Evolutionary conservation across 768 basidiomycete genomes (phyloP).

Genomic region (Calocybe cyanea): DNA sequence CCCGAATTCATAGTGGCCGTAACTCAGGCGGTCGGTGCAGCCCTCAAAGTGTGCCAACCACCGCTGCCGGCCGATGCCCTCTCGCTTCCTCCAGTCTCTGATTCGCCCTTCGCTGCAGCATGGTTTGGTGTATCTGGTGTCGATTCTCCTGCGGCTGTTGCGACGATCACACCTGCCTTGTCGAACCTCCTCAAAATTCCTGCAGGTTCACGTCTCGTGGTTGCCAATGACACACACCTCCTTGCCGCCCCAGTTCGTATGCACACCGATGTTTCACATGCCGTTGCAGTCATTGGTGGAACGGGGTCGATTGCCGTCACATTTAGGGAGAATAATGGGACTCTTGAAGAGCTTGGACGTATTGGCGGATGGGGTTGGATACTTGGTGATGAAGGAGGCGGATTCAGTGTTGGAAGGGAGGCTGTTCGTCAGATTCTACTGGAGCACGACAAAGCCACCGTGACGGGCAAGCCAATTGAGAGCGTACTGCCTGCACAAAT

Average conservation of each 20-base stretch:
- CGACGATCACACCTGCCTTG: slow-evolving; percentile 49
- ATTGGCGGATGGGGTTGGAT: slow-evolving; percentile 85
- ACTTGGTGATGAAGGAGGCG: slow-evolving; percentile 80
- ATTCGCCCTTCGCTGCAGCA: slow-evolving; percentile 54
- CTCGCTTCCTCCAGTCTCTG: slow-evolving; percentile 30
- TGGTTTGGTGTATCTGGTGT: slow-evolving; percentile 87
- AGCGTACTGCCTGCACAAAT: slow-evolving; percentile 44
- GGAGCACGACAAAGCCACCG: slow-evolving; percentile 49
- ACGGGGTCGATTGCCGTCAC: slow-evolving; percentile 78
- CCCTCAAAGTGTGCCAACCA: slow-evolving; percentile 45
- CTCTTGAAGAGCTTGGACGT: slow-evolving; percentile 60
- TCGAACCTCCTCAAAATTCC: slow-evolving; percentile 58
- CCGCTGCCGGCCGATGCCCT: slow-evolving; percentile 32
- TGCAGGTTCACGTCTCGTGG: slow-evolving; percentile 45
- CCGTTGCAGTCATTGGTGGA: slow-evolving; percentile 73
- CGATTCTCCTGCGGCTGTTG: slow-evolving; percentile 65
- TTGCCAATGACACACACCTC: slow-evolving; percentile 83
- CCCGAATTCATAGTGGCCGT: slow-evolving; percentile 57
- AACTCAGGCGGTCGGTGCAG: slow-evolving; percentile 44
- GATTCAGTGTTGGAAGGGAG: slow-evolving; percentile 76
- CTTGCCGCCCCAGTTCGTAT: slow-evolving; percentile 74
- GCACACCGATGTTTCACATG: slow-evolving; percentile 53
- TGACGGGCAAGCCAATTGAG: slow-evolving; percentile 25
- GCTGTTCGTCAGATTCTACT: slow-evolving; percentile 64
- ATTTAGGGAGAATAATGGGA: slow-evolving; percentile 43